Base-by-base conservation (phyloP, 768 basidiomycete species). In the Porphyrellus cyaneotinctus region DNA sequence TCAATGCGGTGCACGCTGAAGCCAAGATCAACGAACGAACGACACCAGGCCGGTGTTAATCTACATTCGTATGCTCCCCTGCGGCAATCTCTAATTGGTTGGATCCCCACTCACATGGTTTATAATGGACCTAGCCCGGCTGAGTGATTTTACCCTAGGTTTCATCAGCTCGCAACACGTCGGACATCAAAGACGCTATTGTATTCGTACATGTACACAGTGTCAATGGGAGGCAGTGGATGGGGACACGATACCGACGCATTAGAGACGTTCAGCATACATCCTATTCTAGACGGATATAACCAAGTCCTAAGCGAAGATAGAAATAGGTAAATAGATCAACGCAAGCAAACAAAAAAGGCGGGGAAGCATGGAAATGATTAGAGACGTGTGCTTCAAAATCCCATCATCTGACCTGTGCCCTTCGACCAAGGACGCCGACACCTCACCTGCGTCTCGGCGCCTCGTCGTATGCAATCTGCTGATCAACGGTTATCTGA, bases 401-500 rank as follows among this genome's bases (percentile, higher is more conserved):
- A 18, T 7, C 31, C n/a, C 12, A 6, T 18, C 43, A 38, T 42
- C 20, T n/a, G 9, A 18, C 31, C 39, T 28, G 37, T 39, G 23
- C 3, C 32, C n/a, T n/a, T n/a, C 24, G 35, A 23, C 18, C 20
- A 18, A 15, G 17, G 8, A 33, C 35, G 22, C n/a, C 26, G 31
- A 28, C 8, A 11, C 13, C 24, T 59, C 49, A 67, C 37, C 58
- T 57, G 38, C 51, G 59, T 14, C 54, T 56, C 6, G 59, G 54
- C 22, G 47, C 1, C 6, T 68, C 62, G 49, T 80, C 79, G 51
- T 80, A 82, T 24, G 79, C 78, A 45, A 83, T 72, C 58, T 84
- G 76, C 36, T 76, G 68, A 53, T 84, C 77, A 48, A 84, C 75
- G 1, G 81, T 82, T 51, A 84, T 73, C 58, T 81, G 82, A 32